These are phyloP conservation scores for Hevea brasiliensis DNA, from an alignment of 345 rosid species.

Conservation along the genomic window DNA sequence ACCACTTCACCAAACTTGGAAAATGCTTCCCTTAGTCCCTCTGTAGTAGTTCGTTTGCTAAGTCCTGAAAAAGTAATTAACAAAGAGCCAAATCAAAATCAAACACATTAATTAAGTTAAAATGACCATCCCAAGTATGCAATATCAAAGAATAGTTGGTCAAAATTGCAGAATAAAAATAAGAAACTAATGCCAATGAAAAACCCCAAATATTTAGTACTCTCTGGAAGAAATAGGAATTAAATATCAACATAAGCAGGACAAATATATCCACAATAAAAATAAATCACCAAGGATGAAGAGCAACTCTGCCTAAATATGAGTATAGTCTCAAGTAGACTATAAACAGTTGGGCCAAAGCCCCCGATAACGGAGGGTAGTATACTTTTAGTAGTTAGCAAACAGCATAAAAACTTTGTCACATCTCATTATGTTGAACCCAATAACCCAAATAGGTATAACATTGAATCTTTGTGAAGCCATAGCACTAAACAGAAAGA, in stretches of 20 bases:
- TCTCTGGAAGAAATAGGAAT: background rate
- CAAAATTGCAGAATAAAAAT: background rate
- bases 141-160: background rate
- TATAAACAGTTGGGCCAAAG: too few species aligned
- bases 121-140: background rate
- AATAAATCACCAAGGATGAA: background rate
- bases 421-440: too few species aligned
- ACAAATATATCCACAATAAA: background rate
- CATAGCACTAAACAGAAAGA: too few species aligned
- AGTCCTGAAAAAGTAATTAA: slow-evolving; percentile 56
- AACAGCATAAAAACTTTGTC: too few species aligned
- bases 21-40: slow-evolving; percentile 66
- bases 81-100: background rate
- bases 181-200: background rate
- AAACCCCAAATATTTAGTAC: background rate
- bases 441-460: too few species aligned
- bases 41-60: slow-evolving; percentile 73
- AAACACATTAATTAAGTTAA: background rate
- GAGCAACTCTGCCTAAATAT: too few species aligned
- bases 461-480: too few species aligned
- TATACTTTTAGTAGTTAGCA: too few species aligned
- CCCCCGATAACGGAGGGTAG: too few species aligned
- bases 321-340: too few species aligned
- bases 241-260: background rate
- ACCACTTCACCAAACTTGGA: slow-evolving; percentile 74